Evolutionary conservation across 257 asterid species (phyloP).

Genomic region (Mentha longifolia): DNA sequence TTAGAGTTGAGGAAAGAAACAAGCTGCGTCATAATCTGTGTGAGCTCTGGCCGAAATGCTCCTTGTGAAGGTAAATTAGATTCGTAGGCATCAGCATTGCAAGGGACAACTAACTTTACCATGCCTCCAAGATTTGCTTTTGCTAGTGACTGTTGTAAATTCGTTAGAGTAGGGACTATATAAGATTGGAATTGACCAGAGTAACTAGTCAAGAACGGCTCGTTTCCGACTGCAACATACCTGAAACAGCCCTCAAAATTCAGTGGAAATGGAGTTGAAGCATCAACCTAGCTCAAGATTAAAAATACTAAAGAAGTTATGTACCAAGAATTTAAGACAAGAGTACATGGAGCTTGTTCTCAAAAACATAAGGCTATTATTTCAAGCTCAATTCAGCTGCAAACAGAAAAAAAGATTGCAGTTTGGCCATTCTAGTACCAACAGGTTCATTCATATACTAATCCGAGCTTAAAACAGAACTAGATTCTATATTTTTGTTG

Average conservation of each 20-base stretch:
- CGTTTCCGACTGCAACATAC: slow-evolving; percentile 92
- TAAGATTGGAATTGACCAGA: slow-evolving; percentile 78
- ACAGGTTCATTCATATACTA: background rate
- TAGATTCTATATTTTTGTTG: background rate
- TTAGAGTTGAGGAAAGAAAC: slow-evolving; percentile 80
- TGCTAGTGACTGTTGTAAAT: slow-evolving; percentile 71
- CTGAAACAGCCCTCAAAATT: slow-evolving; percentile 47
- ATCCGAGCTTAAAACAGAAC: slow-evolving; percentile 20
- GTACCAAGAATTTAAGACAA: background rate
- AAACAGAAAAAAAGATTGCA: background rate
- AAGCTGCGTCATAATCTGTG: slow-evolving; percentile 73
- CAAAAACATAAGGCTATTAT: background rate
- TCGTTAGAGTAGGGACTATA: slow-evolving; percentile 73
- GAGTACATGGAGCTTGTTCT: background rate
- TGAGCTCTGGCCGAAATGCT: slow-evolving; percentile 78
- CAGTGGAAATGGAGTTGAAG: slow-evolving; percentile 25
- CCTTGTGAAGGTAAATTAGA: slow-evolving; percentile 90
- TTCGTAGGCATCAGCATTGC: slow-evolving; percentile 98
- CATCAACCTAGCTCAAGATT: background rate
- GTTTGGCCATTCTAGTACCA: background rate
- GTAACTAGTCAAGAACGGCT: slow-evolving; percentile 83
- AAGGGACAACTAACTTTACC: slow-evolving; percentile 87
- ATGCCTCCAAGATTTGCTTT: slow-evolving; percentile 72
- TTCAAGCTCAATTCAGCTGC: slow-evolving; percentile 17
- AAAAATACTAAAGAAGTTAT: background rate